Evolutionary conservation across 768 basidiomycete species (phyloP).

Genomic region (Leucocoprinus sp.): DNA sequence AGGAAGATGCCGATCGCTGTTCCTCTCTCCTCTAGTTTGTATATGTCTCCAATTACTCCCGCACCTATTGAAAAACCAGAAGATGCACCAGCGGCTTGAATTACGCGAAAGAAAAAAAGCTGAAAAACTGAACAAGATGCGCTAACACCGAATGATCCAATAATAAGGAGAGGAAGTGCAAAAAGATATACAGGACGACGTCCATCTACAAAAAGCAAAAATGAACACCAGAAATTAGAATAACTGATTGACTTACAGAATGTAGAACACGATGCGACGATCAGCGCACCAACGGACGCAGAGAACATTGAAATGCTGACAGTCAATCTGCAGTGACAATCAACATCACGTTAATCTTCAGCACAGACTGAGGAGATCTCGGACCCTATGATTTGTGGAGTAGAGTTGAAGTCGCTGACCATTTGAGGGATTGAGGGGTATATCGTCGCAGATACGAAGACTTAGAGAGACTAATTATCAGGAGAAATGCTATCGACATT

Average conservation of each 20-base stretch:
- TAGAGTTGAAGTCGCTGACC: constrained; percentile 51
- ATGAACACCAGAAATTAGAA: not conserved
- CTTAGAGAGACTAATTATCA: constrained; percentile 24
- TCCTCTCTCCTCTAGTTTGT: constrained; percentile 52
- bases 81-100: constrained; percentile 60
- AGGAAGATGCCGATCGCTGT: constrained; percentile 54
- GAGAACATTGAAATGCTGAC: constrained; percentile 29
- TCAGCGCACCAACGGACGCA: constrained; percentile 24
- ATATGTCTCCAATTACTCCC: constrained; percentile 61
- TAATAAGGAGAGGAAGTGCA: constrained; percentile 51
- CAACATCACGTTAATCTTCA: not conserved
- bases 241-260: constrained; percentile 22
- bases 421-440: constrained; percentile 71
- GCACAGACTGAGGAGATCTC: not conserved
- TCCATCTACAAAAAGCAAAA: constrained; percentile 44
- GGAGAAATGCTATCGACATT: not conserved
- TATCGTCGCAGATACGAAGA: constrained; percentile 62
- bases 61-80: constrained; percentile 48
- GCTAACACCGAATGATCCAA: constrained; percentile 56
- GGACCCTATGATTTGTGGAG: constrained; percentile 50
- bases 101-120: constrained; percentile 56
- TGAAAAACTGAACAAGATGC: constrained; percentile 35
- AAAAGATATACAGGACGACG: constrained; percentile 50
- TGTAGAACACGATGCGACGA: constrained; percentile 29
- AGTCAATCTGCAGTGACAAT: constrained; percentile 20